phyloP scores from a whole-genome alignment of 331 rosid genomes.

The Pyrus hybrid region DNA sequence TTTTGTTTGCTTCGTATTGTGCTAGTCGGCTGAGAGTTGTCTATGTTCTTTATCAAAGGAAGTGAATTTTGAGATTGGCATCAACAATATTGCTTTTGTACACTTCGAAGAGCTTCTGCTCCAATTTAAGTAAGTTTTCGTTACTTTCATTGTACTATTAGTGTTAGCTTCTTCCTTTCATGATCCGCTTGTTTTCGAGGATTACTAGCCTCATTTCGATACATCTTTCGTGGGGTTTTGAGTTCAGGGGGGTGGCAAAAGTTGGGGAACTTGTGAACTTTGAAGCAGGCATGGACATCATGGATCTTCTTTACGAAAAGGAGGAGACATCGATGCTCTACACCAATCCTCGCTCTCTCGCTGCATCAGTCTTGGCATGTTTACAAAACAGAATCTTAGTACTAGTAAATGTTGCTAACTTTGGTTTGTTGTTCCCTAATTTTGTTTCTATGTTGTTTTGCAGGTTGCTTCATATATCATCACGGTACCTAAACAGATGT shows the following conservation, averaged over 20 bases:
- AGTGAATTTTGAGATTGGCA: constrained; percentile 74
- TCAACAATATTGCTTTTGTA: constrained; percentile 47
- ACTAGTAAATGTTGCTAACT: background rate
- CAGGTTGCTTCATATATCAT: constrained; percentile 73
- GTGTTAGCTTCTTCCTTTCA: background rate
- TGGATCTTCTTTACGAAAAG: constrained; percentile 86
- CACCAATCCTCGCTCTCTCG: constrained; percentile 49
- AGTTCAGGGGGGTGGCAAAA: constrained; percentile 60
- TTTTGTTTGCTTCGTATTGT: background rate
- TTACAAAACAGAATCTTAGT: background rate
- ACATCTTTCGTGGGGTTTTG: constrained; percentile 13
- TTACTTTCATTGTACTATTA: background rate
- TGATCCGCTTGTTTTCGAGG: background rate
- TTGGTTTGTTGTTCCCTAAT: background rate
- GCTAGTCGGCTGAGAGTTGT: constrained; percentile 10
- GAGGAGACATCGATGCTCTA: constrained; percentile 49
- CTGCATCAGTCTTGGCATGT: constrained; percentile 76
- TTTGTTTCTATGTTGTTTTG: constrained; percentile 2
- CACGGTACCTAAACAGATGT: constrained; percentile 64
- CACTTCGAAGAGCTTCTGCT: constrained; percentile 65
- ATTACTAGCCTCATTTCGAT: background rate
- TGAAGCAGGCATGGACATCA: constrained; percentile 68
- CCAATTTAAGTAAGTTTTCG: constrained; percentile 48
- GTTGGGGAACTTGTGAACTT: constrained; percentile 69
- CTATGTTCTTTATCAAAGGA: constrained; percentile 31